Conservation (phyloP, 176 grass and related monocot genomes). For the Paspalum notatum region DNA sequence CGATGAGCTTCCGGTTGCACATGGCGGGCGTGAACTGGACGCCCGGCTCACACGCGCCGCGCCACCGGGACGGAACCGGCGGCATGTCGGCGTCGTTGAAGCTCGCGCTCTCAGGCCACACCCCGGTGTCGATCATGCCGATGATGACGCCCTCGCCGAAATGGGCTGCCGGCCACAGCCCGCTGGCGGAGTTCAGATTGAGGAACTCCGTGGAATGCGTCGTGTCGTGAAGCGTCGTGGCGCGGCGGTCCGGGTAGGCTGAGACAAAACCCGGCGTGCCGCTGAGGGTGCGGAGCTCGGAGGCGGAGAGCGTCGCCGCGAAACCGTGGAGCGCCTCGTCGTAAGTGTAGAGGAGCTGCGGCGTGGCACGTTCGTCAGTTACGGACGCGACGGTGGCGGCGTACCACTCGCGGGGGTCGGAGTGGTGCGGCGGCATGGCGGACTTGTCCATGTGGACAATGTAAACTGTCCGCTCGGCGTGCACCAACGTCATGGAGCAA, state of each 20-base stretch:
- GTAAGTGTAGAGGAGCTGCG: constrained; percentile 49
- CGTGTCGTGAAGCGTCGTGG: constrained; percentile 37
- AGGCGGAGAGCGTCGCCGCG: constrained; percentile 17
- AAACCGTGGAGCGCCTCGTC: constrained; percentile 60
- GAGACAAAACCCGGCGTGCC: constrained; percentile 40
- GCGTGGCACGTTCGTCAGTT: background rate
- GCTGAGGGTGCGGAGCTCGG: constrained; percentile 37
- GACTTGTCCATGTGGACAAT: constrained; percentile 70
- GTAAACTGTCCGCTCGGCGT: constrained; percentile 2
- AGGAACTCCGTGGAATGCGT: constrained; percentile 63
- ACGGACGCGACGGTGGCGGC: constrained; percentile 27
- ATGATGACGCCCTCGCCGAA: constrained; percentile 62
- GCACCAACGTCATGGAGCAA: background rate
- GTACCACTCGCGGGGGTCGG: constrained; percentile 47
- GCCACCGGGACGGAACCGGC: constrained; percentile 50
- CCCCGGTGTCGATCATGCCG: constrained; percentile 54
- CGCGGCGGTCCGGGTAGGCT: constrained; percentile 33
- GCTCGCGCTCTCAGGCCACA: constrained; percentile 65
- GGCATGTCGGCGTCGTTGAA: constrained; percentile 42
- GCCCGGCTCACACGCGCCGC: constrained; percentile 53
- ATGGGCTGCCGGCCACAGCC: constrained; percentile 46
- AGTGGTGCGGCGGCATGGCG: constrained; percentile 35
- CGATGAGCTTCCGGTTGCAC: constrained; percentile 88
- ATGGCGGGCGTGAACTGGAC: constrained; percentile 39
- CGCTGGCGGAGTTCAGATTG: background rate